Evolutionary conservation across 129 eudicot genomes (phyloP).

Genomic region (Calendula officinalis): DNA sequence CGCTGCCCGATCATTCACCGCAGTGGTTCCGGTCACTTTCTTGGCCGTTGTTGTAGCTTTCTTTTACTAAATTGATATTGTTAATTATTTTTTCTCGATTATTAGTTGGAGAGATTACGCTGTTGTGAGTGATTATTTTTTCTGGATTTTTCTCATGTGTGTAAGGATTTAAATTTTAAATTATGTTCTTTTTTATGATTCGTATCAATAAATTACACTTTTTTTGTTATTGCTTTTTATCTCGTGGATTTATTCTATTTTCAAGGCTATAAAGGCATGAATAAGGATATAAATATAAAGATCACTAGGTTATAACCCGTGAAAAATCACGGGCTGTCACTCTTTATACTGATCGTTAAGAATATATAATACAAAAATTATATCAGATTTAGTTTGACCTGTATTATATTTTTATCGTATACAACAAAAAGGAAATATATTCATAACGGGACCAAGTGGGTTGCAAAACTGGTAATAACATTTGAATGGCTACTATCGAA

Average conservation of each 20-base stretch:
- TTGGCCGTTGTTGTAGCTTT: slow-evolving; percentile 44
- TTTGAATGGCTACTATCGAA: too few relatives aligned
- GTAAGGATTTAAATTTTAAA: slow-evolving; percentile 22
- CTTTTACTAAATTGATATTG: slow-evolving; percentile 23
- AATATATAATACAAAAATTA: too few relatives aligned
- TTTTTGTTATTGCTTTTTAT: neutral
- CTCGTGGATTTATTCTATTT: slow-evolving; percentile 21
- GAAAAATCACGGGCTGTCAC: too few relatives aligned
- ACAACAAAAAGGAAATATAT: too few relatives aligned
- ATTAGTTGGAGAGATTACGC: slow-evolving; percentile 29
- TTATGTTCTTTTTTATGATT: slow-evolving; percentile 23
- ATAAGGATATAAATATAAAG: neutral
- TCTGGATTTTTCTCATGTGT: slow-evolving; percentile 21
- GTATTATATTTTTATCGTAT: too few relatives aligned
- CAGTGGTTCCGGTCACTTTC: slow-evolving; percentile 41
- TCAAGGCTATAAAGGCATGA: neutral
- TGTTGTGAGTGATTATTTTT: slow-evolving; percentile 29
- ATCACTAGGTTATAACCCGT: too few relatives aligned
- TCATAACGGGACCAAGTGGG: too few relatives aligned
- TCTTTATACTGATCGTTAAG: too few relatives aligned
- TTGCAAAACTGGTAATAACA: too few relatives aligned
- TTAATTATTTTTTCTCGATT: slow-evolving; percentile 16
- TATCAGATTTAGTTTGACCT: too few relatives aligned
- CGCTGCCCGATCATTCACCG: slow-evolving; percentile 33
- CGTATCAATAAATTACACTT: slow-evolving; percentile 31